Evolutionary conservation across 352 stramenopile species (phyloP).

Genomic region (Globisporangium abappressorium): DNA sequence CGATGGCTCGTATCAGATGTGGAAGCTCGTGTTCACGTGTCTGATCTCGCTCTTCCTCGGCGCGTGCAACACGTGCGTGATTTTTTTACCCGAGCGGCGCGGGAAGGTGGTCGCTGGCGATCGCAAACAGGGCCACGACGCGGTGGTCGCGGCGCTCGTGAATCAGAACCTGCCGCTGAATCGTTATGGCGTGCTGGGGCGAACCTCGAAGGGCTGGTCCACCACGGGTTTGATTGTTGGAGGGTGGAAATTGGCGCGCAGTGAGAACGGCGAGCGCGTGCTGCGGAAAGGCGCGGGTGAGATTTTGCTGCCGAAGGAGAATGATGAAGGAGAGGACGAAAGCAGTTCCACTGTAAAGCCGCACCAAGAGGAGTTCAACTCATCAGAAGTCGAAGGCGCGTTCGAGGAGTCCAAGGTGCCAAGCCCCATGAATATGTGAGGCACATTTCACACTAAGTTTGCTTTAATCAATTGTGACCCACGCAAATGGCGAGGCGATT

Average conservation of each 20-base stretch:
- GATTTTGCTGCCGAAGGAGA: slow-evolving; percentile 34
- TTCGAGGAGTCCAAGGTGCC: neutral
- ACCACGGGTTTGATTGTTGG: slow-evolving; percentile 40
- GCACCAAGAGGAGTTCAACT: neutral
- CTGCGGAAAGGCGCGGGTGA: slow-evolving; percentile 45
- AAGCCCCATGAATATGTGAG: neutral
- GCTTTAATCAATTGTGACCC: neutral
- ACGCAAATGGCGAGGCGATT: neutral
- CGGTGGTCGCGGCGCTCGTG: slow-evolving; percentile 39
- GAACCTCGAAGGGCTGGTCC: slow-evolving; percentile 40
- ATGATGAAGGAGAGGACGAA: neutral
- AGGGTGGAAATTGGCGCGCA: slow-evolving; percentile 35
- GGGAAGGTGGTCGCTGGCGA: slow-evolving; percentile 29
- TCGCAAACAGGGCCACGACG: slow-evolving; percentile 29
- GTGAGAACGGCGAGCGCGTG: slow-evolving; percentile 27
- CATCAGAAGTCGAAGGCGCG: slow-evolving; percentile 13
- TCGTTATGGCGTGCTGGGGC: slow-evolving; percentile 43
- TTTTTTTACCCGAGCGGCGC: slow-evolving; percentile 27
- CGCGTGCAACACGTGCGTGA: slow-evolving; percentile 22
- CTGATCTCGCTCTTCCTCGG: slow-evolving; percentile 23
- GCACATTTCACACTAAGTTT: neutral
- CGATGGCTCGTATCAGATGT: slow-evolving; percentile 13
- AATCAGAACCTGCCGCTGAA: slow-evolving; percentile 47
- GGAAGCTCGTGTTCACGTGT: slow-evolving; percentile 20
- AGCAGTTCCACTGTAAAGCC: neutral